These are phyloP conservation scores for Pleurozium schreberi DNA, from an alignment of 225 moss, liverwort and hornwort species.

Conservation along the genomic window DNA sequence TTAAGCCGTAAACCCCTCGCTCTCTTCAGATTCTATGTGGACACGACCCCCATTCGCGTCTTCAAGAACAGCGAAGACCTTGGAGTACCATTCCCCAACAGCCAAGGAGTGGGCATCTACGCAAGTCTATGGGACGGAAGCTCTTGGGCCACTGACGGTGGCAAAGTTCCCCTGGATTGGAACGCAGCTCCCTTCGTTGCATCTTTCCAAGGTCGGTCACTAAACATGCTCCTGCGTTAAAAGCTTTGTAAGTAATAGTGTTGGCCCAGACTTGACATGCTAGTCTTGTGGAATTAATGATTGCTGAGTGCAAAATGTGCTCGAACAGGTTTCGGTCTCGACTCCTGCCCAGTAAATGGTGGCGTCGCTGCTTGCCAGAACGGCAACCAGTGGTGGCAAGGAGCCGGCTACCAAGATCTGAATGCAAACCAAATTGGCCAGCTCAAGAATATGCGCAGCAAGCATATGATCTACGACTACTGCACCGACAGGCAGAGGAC, in stretches of 20 bases:
- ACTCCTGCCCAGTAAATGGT: conserved; percentile 10
- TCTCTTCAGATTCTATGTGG: conserved; percentile 47
- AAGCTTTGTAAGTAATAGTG: neutral
- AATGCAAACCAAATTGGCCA: conserved; percentile 33
- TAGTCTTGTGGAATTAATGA: neutral
- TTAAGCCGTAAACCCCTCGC: neutral
- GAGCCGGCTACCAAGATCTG: conserved; percentile 10
- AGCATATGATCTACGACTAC: conserved; percentile 29
- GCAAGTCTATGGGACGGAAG: conserved; percentile 59
- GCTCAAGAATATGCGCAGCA: conserved; percentile 15
- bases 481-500: conserved; percentile 27
- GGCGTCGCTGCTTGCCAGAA: conserved; percentile 13
- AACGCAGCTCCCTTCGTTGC: conserved; percentile 44
- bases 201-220: conserved; percentile 22
- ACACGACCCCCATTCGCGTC: conserved; percentile 45
- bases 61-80: conserved; percentile 41
- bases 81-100: conserved; percentile 48
- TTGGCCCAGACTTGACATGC: neutral
- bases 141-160: conserved; percentile 49
- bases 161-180: conserved; percentile 26
- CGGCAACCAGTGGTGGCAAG: conserved; percentile 33
- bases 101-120: conserved; percentile 36
- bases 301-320: neutral
- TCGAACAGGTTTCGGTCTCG: conserved; percentile 25
- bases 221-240: neutral